Base-by-base conservation (phyloP, 176 grass and related monocot genomes). In the Bonia amplexicaulis region DNA sequence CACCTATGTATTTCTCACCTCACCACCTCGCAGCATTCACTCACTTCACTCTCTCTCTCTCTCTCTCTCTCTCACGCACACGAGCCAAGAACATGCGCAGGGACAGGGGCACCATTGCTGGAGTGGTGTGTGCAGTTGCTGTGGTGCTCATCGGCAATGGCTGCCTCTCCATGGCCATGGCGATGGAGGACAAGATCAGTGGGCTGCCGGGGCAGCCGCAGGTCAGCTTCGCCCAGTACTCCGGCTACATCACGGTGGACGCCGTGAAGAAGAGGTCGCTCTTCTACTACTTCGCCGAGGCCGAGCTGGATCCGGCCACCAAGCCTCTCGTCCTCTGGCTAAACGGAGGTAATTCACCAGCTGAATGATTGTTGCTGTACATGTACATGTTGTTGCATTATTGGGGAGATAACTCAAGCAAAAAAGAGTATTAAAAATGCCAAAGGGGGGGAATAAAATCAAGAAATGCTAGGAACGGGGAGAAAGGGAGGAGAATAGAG, bases 251-350 rank as follows among this genome's bases (percentile, higher is more conserved):
- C 16, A 66, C 83, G 40, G 93, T 98, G 78, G 91, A 95, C 66
- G 73, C 87, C 26, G 58, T 53, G 76, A 88, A 76, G 75, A 86
- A 86, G 17, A 91, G 93, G 79, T 90, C 89, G 57, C 89, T 98
- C 69, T 95, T 98, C 85, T 98, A 98, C 87, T 98, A 98, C 85
- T 98, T 98, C 81, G 91, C 91, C 15, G 93, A 98, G 88, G 91
- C 93, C 7, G 92, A 91, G 92, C 66, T 91, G 62, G 89, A 95
- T 87, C 87, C 96, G n/a, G 75, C 87, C 13, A 78, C 93, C 49
- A 98, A 95, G 80, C 93, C 96, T 46, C 96, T 98, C 12, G 91
- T 98, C 73, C 96, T 98, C 88, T 98, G 95, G 96, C 82, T 98
- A 60, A 98, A 98, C 61, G 96, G 96, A 98, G 96, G 95, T 98